Base-by-base conservation (phyloP, 2,329 filamentous ascomycete species). In the Phaeomoniella chlamydospora region DNA sequence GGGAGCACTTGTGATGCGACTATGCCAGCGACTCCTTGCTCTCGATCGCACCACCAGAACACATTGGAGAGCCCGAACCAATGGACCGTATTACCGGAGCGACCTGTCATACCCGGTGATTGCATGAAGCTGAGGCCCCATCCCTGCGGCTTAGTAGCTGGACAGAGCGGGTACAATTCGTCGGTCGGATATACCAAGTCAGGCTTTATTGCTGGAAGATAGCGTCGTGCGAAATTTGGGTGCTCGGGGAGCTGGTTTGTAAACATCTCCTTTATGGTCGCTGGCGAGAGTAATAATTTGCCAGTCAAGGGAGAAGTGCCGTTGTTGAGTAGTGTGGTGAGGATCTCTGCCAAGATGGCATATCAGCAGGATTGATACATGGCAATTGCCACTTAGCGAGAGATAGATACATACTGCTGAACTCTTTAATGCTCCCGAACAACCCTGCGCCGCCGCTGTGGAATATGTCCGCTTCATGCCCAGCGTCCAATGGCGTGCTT, bases 41-140 rank as follows among this genome's bases (percentile, higher is more conserved):
- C 70, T 4, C 71, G 56, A 51, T 79, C 74, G 19, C 58, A 59
- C 73, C 72, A 79, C 72, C 73, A 79, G 46, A 61, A 78, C 18
- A 70, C 45, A 48, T 78, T 79, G 3, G 70, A 52, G 18, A 78
- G 44, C 0, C 75, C 74, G 2, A 68, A 68, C 75, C 75, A 79
- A 46, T 59, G 64, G 0, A 46, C 66, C 0, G 71, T 74, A 2
- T 60, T 56, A 2, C 43, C 51, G 0, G 68, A 68, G 4, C 71
- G 54, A 0, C 71, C 71, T 1, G 70, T 68, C 0, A 48, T 40
- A 1, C 61, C 60, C 4, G 16, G 18, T 5, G 73, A 59, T 0
- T 74, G 72, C 59, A 77, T 68, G 37, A 75, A 74, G 0, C 64
- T 68, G 33, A 80, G 52, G 0, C 74, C 74, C 75, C 74, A 80